Conservation (phyloP, 129 eudicot species). For the Centaurea solstitialis region DNA sequence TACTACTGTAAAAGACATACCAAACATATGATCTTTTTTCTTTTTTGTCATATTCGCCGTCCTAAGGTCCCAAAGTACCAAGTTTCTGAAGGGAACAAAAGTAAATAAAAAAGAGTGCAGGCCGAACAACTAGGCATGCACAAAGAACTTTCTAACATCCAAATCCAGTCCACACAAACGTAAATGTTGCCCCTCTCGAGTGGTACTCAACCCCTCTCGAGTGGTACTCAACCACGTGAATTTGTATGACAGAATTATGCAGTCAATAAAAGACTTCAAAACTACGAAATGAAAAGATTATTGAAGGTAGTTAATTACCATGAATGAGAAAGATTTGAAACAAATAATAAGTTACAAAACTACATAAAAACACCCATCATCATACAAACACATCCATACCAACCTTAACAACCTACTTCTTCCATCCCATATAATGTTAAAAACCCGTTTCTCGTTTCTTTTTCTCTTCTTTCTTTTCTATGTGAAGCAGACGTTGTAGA, state of each 20-base stretch:
- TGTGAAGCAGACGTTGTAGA: slow-evolving; percentile 23
- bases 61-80: too few relatives aligned
- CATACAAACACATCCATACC: slow-evolving; percentile 28
- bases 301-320: slow-evolving; percentile 11
- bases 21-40: too few relatives aligned
- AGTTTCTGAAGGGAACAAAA: too few relatives aligned
- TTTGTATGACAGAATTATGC: neutral
- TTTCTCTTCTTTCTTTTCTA: slow-evolving; percentile 21
- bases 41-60: too few relatives aligned
- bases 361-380: slow-evolving; percentile 34
- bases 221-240: neutral
- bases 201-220: too few relatives aligned
- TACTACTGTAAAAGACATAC: too few relatives aligned
- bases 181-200: too few relatives aligned
- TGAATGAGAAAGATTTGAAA: slow-evolving; percentile 12
- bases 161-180: too few relatives aligned
- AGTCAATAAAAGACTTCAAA: neutral
- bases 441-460: neutral
- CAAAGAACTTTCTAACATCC: too few relatives aligned
- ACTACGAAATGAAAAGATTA: neutral
- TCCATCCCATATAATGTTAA: neutral
- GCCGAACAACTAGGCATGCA: too few relatives aligned
- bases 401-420: slow-evolving; percentile 20
- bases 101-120: too few relatives aligned
- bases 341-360: slow-evolving; percentile 18